Evolutionary conservation across 495 filamentous ascomycete species (phyloP), one percentile per base, ranked within the genome.

Genomic region (Penicillium salamii): DNA sequence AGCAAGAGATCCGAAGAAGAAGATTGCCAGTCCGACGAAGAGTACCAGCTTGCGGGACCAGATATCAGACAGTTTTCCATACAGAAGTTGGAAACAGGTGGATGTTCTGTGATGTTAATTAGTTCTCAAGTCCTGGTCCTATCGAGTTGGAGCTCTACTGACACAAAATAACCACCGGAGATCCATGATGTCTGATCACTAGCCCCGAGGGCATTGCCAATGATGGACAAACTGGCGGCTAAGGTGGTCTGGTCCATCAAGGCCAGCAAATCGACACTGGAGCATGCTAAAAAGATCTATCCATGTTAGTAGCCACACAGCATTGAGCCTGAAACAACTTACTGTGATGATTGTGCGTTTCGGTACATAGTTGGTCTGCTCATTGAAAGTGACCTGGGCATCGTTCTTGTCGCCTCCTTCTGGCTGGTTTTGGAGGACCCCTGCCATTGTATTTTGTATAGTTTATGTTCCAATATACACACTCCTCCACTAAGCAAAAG

Each of bases 171-270:
- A 13, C 70, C 74, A 3, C 68, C 70, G 0, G 78, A 77, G n/a
- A 81, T 78, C 78, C 78, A 81, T 1, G 77, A 71, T 1, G 70
- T 66, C 47, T 78, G 71, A 35, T 71, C 58, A 48, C 69, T 75
- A 13, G 76, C 72, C 29, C 72, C 63, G 1, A 81, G 52, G 0
- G 74, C 63, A 47, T 71, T 73, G 6, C 71, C 69, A 32, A 81
- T 73, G 49, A 78, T 77, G 12, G 74, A 74, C 23, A 79, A 61
- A 65, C 74, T 77, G 21, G 72, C 66, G 0, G 77, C 77, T 19
- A 81, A 57, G 5, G 75, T 79, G 2, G 78, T 81, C 58, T 80
- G 75, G 58, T 79, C 78, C 65, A 79, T 79, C 52, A 79, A 63
- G 4, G 78, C 74, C 21, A 81, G 44, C 18, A 81, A 46, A 46